Evolutionary conservation across 106 monocot genomes (phyloP).

Genomic region (Dendrobium catenatum): DNA sequence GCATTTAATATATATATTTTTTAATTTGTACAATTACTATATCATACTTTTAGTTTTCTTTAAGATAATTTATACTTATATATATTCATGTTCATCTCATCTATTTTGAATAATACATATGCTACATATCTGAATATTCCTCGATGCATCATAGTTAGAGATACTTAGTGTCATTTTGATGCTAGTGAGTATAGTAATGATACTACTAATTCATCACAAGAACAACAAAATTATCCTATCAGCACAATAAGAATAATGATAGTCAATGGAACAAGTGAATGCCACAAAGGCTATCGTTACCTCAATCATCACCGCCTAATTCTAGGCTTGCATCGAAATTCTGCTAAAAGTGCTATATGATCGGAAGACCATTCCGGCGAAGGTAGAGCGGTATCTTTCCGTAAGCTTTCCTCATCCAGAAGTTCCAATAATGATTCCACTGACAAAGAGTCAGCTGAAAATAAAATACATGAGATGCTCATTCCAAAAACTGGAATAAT

Average conservation of each 20-base stretch:
- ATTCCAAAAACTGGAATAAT: neutral
- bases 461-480: neutral
- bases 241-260: neutral
- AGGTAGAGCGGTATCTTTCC: constrained; percentile 92
- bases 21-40: no score
- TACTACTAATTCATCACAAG: neutral
- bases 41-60: no score
- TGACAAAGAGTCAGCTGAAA: constrained; percentile 85
- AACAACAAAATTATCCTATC: neutral
- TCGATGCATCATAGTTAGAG: no score
- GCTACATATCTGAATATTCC: no score
- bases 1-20: no score
- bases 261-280: neutral
- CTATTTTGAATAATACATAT: no score
- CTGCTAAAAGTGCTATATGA: constrained; percentile 90
- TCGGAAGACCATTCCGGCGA: constrained; percentile 98
- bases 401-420: constrained; percentile 81
- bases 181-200: neutral
- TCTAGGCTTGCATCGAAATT: constrained; percentile 81
- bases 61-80: no score
- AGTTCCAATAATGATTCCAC: constrained; percentile 90
- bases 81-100: neutral
- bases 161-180: neutral
- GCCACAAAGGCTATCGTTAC: constrained; percentile 2
- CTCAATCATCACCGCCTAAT: constrained; percentile 43